Evolutionary conservation across 2,329 filamentous ascomycete species (phyloP), one percentile per base, ranked within the genome.

Genomic region (Aspergillus arachidicola): DNA sequence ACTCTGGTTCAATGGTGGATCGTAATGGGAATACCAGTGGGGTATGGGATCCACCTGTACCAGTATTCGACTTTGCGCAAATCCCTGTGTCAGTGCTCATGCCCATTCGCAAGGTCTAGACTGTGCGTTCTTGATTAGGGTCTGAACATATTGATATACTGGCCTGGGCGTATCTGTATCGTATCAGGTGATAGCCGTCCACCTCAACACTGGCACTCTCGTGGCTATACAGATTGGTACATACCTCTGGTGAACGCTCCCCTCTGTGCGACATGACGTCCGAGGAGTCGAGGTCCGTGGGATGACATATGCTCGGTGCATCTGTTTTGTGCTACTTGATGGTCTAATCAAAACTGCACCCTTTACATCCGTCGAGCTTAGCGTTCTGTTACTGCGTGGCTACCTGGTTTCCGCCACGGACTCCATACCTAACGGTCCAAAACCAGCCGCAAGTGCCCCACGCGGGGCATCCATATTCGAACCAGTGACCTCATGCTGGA

Each of bases 401-500:
- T 32, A 51, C 48, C 48, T n/a, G 28, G 26, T 51, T 36, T 55
- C 30, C 12, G n/a, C 32, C n/a, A 38, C 10, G 19, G 32, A 14
- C 10, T 55, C n/a, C 36, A 55, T 34, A 55, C n/a, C 30, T 38
- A 38, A 55, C 51, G 30, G n/a, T 38, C n/a, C 30, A 55, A 55
- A 9, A 3, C 36, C n/a, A 36, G 32, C 14, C 32, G 32, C 6
- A 38, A 26, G 26, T 38, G 32, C 32, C 32, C 51, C 34, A 23
- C 21, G 32, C 51, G 51, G 32, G 51, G 51, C 51, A 55, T 55
- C n/a, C 30, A 21, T 23, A 55, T 55, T 34, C 16, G n/a, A 14
- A 38, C n/a, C 51, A 36, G 32, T 54, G 51, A 55, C 51, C 51
- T 55, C 51, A 55, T 38, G 51, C 32, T 38, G n/a, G 14, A 23